These are phyloP conservation scores for Aspergillus mulundensis DNA, from an alignment of 495 filamentous ascomycete species.

Conservation along the genomic window DNA sequence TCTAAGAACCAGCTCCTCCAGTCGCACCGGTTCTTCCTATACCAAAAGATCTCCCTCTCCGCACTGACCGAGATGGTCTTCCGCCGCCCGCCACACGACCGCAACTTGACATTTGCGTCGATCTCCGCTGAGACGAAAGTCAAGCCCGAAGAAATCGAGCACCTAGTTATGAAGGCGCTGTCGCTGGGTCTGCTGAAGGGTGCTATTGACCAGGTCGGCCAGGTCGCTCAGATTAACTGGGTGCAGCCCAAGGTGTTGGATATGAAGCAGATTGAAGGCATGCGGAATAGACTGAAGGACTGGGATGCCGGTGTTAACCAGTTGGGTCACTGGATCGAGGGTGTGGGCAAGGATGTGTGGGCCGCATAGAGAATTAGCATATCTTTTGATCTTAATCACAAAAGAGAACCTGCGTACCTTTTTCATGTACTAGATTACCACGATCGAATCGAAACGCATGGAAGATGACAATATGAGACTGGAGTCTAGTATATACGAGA, in stretches of 20 bases:
- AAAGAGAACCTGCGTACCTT: constrained; percentile 20
- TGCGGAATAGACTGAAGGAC: constrained; percentile 80
- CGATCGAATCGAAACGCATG: constrained; percentile 13
- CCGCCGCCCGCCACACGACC: constrained; percentile 90
- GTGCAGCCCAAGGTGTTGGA: constrained; percentile 98
- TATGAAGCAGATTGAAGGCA: constrained; percentile 91
- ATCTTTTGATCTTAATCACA: constrained; percentile 2
- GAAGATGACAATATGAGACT: constrained; percentile 2
- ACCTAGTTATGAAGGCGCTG: constrained; percentile 96
- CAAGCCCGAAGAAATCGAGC: constrained; percentile 84
- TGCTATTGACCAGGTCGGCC: constrained; percentile 93
- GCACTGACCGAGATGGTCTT: constrained; percentile 96
- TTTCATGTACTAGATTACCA: constrained; percentile 17
- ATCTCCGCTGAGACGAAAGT: constrained; percentile 94
- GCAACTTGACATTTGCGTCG: constrained; percentile 82
- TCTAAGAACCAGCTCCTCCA: constrained; percentile 72
- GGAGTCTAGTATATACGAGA: background rate
- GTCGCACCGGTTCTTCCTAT: constrained; percentile 74
- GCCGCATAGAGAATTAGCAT: constrained; percentile 55
- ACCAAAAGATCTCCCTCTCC: constrained; percentile 95
- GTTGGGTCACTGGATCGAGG: constrained; percentile 92
- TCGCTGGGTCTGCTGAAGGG: constrained; percentile 86
- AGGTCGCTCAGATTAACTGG: constrained; percentile 94
- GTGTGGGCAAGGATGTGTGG: constrained; percentile 84
- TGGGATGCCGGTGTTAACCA: constrained; percentile 96